A percentile compares a stretch with the other conserved stretches of the same genome.
phyloP scores from a whole-genome alignment of 768 basidiomycete genomes.

The Boletus pseudo-olivaceus region DNA sequence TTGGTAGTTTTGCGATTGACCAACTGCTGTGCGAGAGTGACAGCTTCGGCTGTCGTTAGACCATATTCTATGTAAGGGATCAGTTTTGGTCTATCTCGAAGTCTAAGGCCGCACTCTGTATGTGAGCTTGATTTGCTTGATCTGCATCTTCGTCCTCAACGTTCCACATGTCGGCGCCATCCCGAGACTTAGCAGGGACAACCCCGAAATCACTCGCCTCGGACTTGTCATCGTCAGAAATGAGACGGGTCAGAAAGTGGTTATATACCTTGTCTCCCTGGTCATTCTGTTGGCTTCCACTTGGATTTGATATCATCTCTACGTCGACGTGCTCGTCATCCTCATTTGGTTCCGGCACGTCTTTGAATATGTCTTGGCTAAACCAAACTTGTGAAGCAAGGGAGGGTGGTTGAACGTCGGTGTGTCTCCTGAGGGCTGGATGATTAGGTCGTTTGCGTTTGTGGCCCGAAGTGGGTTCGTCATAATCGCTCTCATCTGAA shows the following conservation, averaged over 20 bases:
- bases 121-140: conserved; percentile 57
- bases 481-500: conserved; percentile 51
- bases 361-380: conserved; percentile 84
- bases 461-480: conserved; percentile 27
- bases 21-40: conserved; percentile 86
- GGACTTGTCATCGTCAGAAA: conserved; percentile 19
- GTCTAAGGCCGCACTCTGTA: conserved; percentile 52
- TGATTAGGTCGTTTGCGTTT: conserved; percentile 42
- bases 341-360: conserved; percentile 36
- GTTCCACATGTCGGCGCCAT: conserved; percentile 73
- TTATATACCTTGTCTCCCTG: conserved; percentile 26
- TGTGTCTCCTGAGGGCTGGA: conserved; percentile 37
- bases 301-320: conserved; percentile 27
- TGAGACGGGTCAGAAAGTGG: neutral
- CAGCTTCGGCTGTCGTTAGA: conserved; percentile 82
- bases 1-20: conserved; percentile 89
- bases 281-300: conserved; percentile 32
- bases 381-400: conserved; percentile 89
- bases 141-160: conserved; percentile 75
- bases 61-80: conserved; percentile 58
- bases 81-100: neutral
- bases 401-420: conserved; percentile 36
- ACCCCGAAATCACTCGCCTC: conserved; percentile 61
- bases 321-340: conserved; percentile 23
- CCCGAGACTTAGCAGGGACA: conserved; percentile 56